These are phyloP conservation scores for Penicillium hordei DNA, from an alignment of 2,329 filamentous ascomycete genomes.

Conservation along the genomic window DNA sequence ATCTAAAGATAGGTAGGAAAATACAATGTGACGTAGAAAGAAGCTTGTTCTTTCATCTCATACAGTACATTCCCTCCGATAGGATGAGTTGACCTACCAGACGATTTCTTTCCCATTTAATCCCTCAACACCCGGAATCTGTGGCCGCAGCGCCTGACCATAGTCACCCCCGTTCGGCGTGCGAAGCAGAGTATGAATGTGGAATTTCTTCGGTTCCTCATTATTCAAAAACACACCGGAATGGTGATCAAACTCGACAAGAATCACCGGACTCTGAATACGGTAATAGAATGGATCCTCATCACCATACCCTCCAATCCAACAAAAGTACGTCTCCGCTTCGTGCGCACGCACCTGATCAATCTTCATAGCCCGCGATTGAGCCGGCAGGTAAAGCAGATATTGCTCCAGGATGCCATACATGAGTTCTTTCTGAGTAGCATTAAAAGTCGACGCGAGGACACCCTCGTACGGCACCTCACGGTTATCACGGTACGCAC, in stretches of 20 bases:
- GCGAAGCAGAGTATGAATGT: conserved; percentile 72
- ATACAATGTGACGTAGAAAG: background rate
- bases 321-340: conserved; percentile 73
- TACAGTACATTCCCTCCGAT: conserved; percentile 13
- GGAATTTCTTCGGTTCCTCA: conserved; percentile 70
- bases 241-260: conserved; percentile 78
- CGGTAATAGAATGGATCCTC: conserved; percentile 74
- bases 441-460: conserved; percentile 46
- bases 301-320: conserved; percentile 68
- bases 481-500: conserved; percentile 76
- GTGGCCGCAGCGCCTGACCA: conserved; percentile 55
- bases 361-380: conserved; percentile 56
- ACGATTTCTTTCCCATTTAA: conserved; percentile 39
- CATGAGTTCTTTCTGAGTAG: conserved; percentile 56
- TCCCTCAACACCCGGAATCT: conserved; percentile 38
- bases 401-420: conserved; percentile 63
- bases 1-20: background rate
- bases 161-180: conserved; percentile 77
- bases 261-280: conserved; percentile 71
- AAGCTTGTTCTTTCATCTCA: conserved; percentile 10
- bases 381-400: conserved; percentile 64
- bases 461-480: conserved; percentile 73
- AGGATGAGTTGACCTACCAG: conserved; percentile 26
- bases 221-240: conserved; percentile 76
- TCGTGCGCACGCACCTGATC: conserved; percentile 57